phyloP scores from a whole-genome alignment of 2,329 filamentous ascomycete genomes.

The Pyrenophora seminiperda region DNA sequence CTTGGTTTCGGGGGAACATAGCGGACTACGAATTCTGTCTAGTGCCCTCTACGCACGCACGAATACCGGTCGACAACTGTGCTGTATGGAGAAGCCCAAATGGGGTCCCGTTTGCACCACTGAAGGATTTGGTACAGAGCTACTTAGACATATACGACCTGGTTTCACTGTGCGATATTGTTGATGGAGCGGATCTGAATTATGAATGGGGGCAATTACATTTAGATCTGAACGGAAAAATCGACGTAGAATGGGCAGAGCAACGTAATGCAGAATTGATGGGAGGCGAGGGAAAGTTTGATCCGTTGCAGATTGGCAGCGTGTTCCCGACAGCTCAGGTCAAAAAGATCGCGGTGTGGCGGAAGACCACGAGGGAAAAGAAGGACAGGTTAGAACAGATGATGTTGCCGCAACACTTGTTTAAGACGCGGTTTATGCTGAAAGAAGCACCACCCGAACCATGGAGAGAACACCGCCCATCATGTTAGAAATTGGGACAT shows the following conservation, averaged over 20 bases:
- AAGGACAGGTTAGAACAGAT: neutral
- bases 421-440: conserved; percentile 1
- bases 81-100: neutral
- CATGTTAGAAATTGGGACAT: conserved; percentile 2
- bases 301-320: neutral
- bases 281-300: neutral
- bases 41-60: conserved; percentile 1
- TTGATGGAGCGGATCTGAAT: conserved; percentile 1
- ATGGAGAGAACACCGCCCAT: neutral
- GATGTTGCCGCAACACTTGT: neutral
- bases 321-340: conserved; percentile 1
- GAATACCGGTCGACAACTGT: neutral
- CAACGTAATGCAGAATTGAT: neutral
- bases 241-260: neutral
- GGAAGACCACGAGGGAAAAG: neutral
- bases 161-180: conserved; percentile 1
- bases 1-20: conserved; percentile 1
- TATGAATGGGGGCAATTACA: neutral
- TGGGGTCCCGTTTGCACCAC: neutral
- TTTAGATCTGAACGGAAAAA: neutral
- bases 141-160: conserved; percentile 1
- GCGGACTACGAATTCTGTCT: conserved; percentile 1
- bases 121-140: conserved; percentile 1
- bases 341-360: neutral
- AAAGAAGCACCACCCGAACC: neutral